Conservation (phyloP, 192 early-diverging fungal species). For the Gaertneriomyces sp. region DNA sequence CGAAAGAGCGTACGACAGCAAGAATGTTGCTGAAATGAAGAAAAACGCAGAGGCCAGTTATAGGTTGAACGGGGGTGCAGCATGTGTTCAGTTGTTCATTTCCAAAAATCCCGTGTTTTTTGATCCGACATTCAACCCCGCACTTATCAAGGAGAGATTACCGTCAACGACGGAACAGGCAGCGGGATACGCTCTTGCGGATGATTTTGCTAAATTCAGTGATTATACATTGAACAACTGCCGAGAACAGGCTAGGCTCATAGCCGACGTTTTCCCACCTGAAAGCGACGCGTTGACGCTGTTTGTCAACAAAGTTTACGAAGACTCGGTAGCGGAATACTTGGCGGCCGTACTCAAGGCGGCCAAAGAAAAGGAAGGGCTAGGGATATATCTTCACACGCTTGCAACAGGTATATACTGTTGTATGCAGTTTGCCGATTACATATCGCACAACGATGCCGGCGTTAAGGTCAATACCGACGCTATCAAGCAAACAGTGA, state of each 20-base stretch:
- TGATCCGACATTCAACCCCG: slow-evolving; percentile 66
- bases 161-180: slow-evolving; percentile 28
- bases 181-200: slow-evolving; percentile 48
- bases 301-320: slow-evolving; percentile 76
- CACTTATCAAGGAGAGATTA: slow-evolving; percentile 40
- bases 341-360: slow-evolving; percentile 57
- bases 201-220: slow-evolving; percentile 66
- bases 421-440: slow-evolving; percentile 59
- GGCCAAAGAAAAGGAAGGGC: slow-evolving; percentile 56
- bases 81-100: slow-evolving; percentile 72
- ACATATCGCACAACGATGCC: slow-evolving; percentile 33
- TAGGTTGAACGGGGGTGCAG: slow-evolving; percentile 69
- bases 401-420: slow-evolving; percentile 57
- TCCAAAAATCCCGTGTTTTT: slow-evolving; percentile 85
- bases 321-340: slow-evolving; percentile 78
- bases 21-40: slow-evolving; percentile 64
- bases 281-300: slow-evolving; percentile 66
- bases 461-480: slow-evolving; percentile 49
- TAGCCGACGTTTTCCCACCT: slow-evolving; percentile 65
- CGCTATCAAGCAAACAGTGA: slow-evolving; percentile 49
- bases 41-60: slow-evolving; percentile 62
- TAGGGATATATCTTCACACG: slow-evolving; percentile 65
- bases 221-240: slow-evolving; percentile 58
- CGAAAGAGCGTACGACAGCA: slow-evolving; percentile 69
- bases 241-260: slow-evolving; percentile 60